A percentile compares a stretch with the other conserved stretches of the same genome.
Conservation (phyloP, 176 grass and related monocot genomes). For the Rhynchospora pubera region DNA sequence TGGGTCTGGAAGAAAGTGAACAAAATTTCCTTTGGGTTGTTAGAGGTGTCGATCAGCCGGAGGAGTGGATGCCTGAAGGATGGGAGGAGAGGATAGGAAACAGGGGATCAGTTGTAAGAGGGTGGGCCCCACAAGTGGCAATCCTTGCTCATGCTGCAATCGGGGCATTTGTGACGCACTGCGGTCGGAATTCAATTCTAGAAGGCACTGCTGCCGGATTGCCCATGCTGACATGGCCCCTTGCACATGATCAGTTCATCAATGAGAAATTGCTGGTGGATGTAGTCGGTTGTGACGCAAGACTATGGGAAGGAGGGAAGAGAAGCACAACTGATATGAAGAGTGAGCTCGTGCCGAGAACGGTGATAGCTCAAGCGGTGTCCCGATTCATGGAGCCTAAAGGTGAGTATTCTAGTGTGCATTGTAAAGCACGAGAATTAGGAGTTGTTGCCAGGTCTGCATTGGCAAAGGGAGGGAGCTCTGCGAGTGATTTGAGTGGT, state of each 20-base stretch:
- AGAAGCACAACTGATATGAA: constrained; percentile 32
- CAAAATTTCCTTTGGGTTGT: constrained; percentile 57
- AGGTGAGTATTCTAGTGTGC: neutral
- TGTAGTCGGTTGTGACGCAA: constrained; percentile 30
- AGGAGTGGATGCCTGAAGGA: constrained; percentile 31
- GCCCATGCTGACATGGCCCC: constrained; percentile 66
- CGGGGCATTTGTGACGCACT: too few species aligned
- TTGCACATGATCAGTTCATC: constrained; percentile 80
- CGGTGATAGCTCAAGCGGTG: constrained; percentile 33
- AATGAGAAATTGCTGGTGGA: constrained; percentile 57
- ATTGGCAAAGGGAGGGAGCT: constrained; percentile 27
- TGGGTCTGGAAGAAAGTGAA: constrained; percentile 43
- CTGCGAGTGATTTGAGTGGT: neutral
- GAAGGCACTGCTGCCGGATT: constrained; percentile 47
- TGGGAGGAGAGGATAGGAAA: constrained; percentile 38
- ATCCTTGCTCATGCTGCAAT: constrained; percentile 17
- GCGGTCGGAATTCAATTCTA: too few species aligned
- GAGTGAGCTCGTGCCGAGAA: constrained; percentile 34
- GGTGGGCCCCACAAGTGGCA: constrained; percentile 45
- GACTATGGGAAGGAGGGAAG: constrained; percentile 48
- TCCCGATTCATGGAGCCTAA: constrained; percentile 32
- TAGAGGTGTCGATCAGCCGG: neutral
- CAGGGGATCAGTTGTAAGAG: constrained; percentile 42
- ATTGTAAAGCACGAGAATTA: constrained; percentile 14
- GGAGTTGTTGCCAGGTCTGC: constrained; percentile 18